Conservation (phyloP, 345 rosid genomes). For the Crucihimalaya himalaica region DNA sequence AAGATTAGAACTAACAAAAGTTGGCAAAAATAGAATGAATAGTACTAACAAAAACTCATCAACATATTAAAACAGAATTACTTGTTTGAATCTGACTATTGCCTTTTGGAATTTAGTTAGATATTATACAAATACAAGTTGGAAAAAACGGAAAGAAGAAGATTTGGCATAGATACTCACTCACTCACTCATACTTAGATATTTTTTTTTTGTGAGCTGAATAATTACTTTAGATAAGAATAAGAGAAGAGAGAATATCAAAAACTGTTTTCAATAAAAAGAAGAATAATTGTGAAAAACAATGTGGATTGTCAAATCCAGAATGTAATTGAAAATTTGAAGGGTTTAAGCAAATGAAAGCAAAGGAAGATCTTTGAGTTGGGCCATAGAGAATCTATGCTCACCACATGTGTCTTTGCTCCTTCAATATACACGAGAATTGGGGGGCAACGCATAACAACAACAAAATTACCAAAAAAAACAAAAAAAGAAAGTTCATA, state of each 20-base stretch:
- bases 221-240: constrained; percentile 35
- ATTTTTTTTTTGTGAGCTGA: not conserved
- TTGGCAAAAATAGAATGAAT: too few relatives aligned
- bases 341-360: constrained; percentile 29
- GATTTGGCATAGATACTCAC: constrained; percentile 32
- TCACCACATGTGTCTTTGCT: constrained; percentile 47
- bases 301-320: constrained; percentile 34
- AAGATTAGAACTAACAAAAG: too few relatives aligned
- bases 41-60: too few relatives aligned
- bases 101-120: not conserved
- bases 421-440: constrained; percentile 29
- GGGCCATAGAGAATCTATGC: constrained; percentile 50
- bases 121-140: constrained; percentile 8
- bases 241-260: constrained; percentile 18
- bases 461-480: constrained; percentile 5
- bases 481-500: not conserved
- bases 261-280: not conserved
- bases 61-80: not conserved
- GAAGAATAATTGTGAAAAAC: constrained; percentile 20
- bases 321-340: constrained; percentile 14
- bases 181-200: constrained; percentile 16
- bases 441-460: constrained; percentile 30
- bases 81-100: not conserved
- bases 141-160: constrained; percentile 24
- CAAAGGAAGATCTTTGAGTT: constrained; percentile 32